phyloP scores from a whole-genome alignment of 2,329 filamentous ascomycete genomes.

The Botrytis fabae region DNA sequence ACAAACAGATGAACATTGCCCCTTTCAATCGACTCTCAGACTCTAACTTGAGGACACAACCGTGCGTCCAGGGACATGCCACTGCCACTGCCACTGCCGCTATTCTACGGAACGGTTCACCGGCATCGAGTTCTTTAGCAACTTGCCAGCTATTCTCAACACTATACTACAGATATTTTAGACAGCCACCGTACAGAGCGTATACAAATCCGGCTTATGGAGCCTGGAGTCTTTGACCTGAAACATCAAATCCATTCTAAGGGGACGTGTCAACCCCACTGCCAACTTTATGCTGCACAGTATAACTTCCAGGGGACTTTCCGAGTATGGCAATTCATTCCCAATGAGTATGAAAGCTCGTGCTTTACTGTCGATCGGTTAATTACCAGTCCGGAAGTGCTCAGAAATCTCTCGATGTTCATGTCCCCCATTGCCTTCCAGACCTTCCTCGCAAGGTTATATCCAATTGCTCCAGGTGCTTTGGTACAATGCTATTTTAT shows the following conservation, averaged over 20 bases:
- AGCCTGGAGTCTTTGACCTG: neutral
- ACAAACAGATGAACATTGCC: neutral
- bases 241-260: conserved; percentile 8
- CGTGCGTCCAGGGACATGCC: neutral
- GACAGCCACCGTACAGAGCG: neutral
- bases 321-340: neutral
- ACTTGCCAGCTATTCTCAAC: neutral
- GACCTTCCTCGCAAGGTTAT: neutral
- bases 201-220: neutral
- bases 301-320: conserved; percentile 4
- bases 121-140: neutral
- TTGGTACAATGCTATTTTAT: neutral
- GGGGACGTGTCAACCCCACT: neutral
- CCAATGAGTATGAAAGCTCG: neutral
- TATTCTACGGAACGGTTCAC: neutral
- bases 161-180: neutral
- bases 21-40: neutral
- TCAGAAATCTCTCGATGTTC: neutral
- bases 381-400: neutral
- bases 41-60: neutral
- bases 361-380: neutral
- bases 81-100: neutral
- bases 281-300: neutral
- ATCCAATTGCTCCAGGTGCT: neutral
- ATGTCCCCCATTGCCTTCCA: neutral